A percentile compares a stretch with the other conserved stretches of the same genome.
Evolutionary conservation across 306 rosid species (phyloP).

Genomic region (Vachellia pachyceras): DNA sequence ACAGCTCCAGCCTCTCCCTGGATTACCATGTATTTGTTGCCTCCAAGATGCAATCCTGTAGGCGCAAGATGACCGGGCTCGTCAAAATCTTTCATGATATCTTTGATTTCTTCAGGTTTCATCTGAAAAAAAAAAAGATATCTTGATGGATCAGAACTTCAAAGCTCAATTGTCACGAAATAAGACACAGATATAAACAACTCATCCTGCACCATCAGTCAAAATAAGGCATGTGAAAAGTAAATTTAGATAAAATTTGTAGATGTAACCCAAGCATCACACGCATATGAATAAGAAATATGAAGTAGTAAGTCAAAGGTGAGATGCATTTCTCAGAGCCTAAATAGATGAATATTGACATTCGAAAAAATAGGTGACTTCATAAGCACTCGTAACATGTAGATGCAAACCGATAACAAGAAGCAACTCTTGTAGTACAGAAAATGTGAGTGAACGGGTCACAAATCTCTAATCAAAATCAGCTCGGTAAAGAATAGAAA

Average conservation of each 20-base stretch:
- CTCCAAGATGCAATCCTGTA: slow-evolving; percentile 78
- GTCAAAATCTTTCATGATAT: slow-evolving; percentile 85
- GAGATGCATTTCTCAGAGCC: slow-evolving; percentile 1
- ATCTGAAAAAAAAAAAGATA: slow-evolving; percentile 48
- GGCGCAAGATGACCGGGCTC: slow-evolving; percentile 98
- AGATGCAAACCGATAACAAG: slow-evolving; percentile 10
- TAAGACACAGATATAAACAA: background rate
- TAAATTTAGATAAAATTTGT: background rate
- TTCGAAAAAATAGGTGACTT: background rate
- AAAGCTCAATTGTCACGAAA: background rate
- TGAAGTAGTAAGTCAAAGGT: background rate
- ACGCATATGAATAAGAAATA: background rate
- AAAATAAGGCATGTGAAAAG: background rate
- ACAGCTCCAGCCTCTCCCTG: slow-evolving; percentile 96
- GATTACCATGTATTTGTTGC: slow-evolving; percentile 87
- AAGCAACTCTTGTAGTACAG: background rate
- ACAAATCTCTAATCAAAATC: background rate
- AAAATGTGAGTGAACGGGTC: background rate
- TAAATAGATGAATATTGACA: background rate
- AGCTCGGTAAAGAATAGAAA: background rate
- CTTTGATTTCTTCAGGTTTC: slow-evolving; percentile 65
- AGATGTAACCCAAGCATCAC: background rate
- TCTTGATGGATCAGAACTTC: slow-evolving; percentile 21
- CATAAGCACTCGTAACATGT: background rate
- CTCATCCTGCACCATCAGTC: background rate